A percentile compares a stretch with the other conserved stretches of the same genome.
Evolutionary conservation across 2,329 filamentous ascomycete species (phyloP).

Genomic region (Penicillium sp.): DNA sequence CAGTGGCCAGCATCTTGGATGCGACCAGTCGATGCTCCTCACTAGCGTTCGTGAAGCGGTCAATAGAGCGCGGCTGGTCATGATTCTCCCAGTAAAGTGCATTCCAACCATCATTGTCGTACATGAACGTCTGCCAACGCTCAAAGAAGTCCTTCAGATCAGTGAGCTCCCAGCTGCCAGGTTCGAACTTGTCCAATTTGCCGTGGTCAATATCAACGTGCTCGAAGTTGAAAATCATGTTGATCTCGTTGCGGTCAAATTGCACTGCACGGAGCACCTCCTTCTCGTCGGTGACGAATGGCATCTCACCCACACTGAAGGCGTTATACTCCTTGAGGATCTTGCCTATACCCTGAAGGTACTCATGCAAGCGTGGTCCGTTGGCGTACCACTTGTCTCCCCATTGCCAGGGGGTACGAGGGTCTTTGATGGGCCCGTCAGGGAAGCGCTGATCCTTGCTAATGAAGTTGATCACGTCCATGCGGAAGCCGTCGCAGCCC

Average conservation of each 20-base stretch:
- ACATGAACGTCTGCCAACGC: constrained; percentile 61
- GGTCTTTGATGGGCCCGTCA: constrained; percentile 39
- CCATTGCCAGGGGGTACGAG: constrained; percentile 34
- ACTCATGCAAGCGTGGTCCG: constrained; percentile 59
- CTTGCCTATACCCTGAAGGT: constrained; percentile 53
- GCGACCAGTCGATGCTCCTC: constrained; percentile 51
- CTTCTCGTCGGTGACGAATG: constrained; percentile 48
- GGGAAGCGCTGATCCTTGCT: constrained; percentile 61
- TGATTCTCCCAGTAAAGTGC: constrained; percentile 66
- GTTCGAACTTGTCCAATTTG: constrained; percentile 51
- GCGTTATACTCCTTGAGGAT: constrained; percentile 58
- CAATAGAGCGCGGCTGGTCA: constrained; percentile 62
- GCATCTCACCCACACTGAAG: constrained; percentile 63
- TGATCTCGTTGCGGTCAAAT: constrained; percentile 59
- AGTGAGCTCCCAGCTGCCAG: constrained; percentile 49
- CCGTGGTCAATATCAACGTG: constrained; percentile 61
- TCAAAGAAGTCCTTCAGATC: constrained; percentile 55
- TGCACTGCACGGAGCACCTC: constrained; percentile 57
- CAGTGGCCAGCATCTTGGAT: constrained; percentile 60
- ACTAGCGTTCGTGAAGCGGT: constrained; percentile 54
- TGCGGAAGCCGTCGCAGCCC: constrained; percentile 71
- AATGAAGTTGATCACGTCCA: constrained; percentile 73
- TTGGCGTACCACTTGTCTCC: constrained; percentile 52
- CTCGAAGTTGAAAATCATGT: constrained; percentile 74
- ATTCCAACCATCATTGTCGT: constrained; percentile 62